These are phyloP conservation scores for Apiospora phragmitis DNA, from an alignment of 2,329 filamentous ascomycete species.

Conservation along the genomic window DNA sequence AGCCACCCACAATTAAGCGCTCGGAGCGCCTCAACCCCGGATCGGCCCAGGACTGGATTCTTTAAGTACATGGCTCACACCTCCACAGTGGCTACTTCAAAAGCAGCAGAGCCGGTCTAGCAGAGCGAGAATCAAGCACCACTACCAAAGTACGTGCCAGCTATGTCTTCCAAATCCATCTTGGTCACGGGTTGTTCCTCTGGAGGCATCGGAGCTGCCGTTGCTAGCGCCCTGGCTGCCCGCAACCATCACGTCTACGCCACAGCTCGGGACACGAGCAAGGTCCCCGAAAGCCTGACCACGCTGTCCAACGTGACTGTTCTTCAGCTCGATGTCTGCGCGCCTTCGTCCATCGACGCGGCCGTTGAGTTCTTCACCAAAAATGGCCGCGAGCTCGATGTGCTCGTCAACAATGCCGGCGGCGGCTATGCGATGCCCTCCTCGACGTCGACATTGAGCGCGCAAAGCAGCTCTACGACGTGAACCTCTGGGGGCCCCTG, in stretches of 20 bases:
- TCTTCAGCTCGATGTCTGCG: not conserved
- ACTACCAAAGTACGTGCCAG: not conserved
- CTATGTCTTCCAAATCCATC: slow-evolving; percentile 11
- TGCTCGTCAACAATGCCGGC: slow-evolving; percentile 13
- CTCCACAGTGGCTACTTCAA: not conserved
- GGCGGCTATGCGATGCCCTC: slow-evolving; percentile 9
- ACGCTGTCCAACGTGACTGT: not conserved
- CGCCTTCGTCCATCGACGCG: not conserved
- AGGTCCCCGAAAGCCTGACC: not conserved
- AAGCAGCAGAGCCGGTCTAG: not conserved
- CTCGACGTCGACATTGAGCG: slow-evolving; percentile 4
- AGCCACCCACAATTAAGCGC: no score
- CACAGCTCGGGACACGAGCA: slow-evolving; percentile 11
- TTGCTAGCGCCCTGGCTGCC: slow-evolving; percentile 8
- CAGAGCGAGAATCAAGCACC: no score
- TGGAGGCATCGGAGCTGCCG: slow-evolving; percentile 13
- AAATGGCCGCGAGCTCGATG: not conserved
- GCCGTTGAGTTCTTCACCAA: not conserved
- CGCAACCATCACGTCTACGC: slow-evolving; percentile 13
- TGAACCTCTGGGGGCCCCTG: slow-evolving; percentile 5
- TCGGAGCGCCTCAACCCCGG: no score
- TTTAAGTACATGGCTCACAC: no score
- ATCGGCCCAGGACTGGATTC: no score
- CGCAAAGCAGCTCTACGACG: slow-evolving; percentile 7
- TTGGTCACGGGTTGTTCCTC: slow-evolving; percentile 14